Percentiles rank a stretch among this genome's conserved stretches.
Conservation (phyloP, 2,329 filamentous ascomycete species). For the Microdochium trichocladiopsis region DNA sequence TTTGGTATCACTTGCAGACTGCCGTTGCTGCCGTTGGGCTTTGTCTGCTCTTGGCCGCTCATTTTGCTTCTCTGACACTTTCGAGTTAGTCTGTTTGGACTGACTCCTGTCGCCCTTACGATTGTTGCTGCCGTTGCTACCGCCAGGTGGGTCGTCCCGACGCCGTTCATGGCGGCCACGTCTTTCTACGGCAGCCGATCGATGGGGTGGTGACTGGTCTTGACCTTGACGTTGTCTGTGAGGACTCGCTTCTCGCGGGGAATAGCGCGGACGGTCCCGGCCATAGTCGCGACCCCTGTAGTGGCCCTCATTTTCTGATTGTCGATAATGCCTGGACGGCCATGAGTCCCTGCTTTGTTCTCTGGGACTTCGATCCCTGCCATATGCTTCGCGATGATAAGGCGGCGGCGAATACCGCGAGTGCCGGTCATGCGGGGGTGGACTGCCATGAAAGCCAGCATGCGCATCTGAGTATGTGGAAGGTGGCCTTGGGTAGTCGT, state of each 20-base stretch:
- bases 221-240: slow-evolving; percentile 1
- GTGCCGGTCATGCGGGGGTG: neutral
- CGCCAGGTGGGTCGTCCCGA: neutral
- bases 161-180: slow-evolving; percentile 8
- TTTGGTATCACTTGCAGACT: neutral
- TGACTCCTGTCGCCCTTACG: neutral
- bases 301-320: neutral
- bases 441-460: neutral
- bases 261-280: neutral
- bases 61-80: neutral
- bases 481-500: slow-evolving; percentile 3
- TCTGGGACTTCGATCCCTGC: neutral
- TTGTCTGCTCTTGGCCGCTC: neutral
- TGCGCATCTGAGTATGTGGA: slow-evolving; percentile 6
- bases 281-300: neutral
- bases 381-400: neutral
- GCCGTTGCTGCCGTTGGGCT: neutral
- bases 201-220: slow-evolving; percentile 7
- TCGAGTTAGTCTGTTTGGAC: neutral
- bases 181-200: slow-evolving; percentile 4
- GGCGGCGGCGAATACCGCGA: neutral
- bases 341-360: neutral
- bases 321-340: neutral
- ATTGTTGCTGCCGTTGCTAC: neutral
- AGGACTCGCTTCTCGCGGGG: neutral